phyloP scores from a whole-genome alignment of 768 basidiomycete genomes.

The Mycena amicta region DNA sequence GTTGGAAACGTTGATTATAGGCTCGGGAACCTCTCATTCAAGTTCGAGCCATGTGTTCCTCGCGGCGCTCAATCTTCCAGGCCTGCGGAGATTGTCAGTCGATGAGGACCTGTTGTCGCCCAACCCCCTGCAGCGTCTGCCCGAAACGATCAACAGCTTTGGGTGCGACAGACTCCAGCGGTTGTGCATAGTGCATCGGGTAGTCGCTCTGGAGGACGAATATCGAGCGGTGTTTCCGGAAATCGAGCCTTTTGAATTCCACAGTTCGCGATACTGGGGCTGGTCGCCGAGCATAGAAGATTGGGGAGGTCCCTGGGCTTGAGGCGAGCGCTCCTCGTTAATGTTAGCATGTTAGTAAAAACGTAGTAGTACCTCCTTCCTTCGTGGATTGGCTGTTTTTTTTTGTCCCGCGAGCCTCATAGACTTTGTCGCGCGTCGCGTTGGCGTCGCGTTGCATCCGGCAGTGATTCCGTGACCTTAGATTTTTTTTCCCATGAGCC shows the following conservation, averaged over 20 bases:
- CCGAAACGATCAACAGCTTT: not conserved
- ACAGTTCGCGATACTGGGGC: not conserved
- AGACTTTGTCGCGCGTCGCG: no score
- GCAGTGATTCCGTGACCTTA: not conserved
- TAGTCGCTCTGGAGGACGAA: not conserved
- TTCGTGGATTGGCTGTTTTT: no score
- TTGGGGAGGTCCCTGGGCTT: not conserved
- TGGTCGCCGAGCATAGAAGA: not conserved
- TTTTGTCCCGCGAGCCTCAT: no score
- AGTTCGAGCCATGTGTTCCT: not conserved
- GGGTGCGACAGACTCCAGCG: not conserved
- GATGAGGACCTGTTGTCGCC: not conserved
- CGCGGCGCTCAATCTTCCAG: not conserved
- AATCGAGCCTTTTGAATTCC: not conserved
- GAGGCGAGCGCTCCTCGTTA: no score
- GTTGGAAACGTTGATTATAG: not conserved
- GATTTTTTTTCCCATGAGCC: not conserved
- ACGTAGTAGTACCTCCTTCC: no score
- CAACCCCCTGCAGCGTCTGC: not conserved
- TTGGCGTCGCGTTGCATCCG: no score
- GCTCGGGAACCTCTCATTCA: not conserved
- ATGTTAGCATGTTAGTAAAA: no score
- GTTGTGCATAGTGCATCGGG: not conserved
- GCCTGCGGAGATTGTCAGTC: not conserved
- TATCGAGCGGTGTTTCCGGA: not conserved